These are phyloP conservation scores for Cyberlindnera americana DNA, from an alignment of 805 yeast genomes.

Conservation along the genomic window DNA sequence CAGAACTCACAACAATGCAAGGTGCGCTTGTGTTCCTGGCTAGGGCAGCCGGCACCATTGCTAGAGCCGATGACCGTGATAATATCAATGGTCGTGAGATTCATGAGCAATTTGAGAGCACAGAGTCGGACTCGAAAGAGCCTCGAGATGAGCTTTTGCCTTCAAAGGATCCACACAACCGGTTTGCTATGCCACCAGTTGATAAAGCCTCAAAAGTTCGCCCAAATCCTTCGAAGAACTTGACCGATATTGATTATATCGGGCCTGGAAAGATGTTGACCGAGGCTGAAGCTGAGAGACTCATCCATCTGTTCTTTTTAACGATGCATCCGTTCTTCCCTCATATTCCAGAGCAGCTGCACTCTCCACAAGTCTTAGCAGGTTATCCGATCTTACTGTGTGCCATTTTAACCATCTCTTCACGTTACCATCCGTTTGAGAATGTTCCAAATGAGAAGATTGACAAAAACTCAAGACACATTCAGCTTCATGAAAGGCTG, in stretches of 20 bases:
- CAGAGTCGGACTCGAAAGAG: slow-evolving; percentile 10
- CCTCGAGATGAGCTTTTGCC: slow-evolving; percentile 24
- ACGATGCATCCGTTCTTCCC: slow-evolving; percentile 92
- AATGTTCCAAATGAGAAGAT: slow-evolving; percentile 32
- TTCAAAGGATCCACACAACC: slow-evolving; percentile 24
- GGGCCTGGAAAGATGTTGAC: slow-evolving; percentile 54
- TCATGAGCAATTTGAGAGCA: slow-evolving; percentile 45
- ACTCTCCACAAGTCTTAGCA: slow-evolving; percentile 59
- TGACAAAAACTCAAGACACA: slow-evolving; percentile 39
- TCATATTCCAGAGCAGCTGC: slow-evolving; percentile 72
- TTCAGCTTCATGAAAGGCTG: slow-evolving; percentile 69
- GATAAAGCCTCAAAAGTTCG: slow-evolving; percentile 30
- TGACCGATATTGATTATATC: slow-evolving; percentile 64
- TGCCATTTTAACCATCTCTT: slow-evolving; percentile 74
- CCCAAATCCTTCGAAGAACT: slow-evolving; percentile 34
- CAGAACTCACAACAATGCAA: slow-evolving; percentile 36
- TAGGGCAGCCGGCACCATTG: slow-evolving; percentile 74
- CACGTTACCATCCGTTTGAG: slow-evolving; percentile 67
- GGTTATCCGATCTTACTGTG: slow-evolving; percentile 79
- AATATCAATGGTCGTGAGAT: slow-evolving; percentile 49
- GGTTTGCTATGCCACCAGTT: slow-evolving; percentile 30
- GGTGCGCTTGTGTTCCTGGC: slow-evolving; percentile 73
- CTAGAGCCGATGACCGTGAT: slow-evolving; percentile 64
- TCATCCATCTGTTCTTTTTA: slow-evolving; percentile 61
- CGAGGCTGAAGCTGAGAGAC: slow-evolving; percentile 54